A percentile compares a stretch with the other conserved stretches of the same genome.
Evolutionary conservation across 2,329 filamentous ascomycete species (phyloP).

Genomic region (Verticillium klebahnii): DNA sequence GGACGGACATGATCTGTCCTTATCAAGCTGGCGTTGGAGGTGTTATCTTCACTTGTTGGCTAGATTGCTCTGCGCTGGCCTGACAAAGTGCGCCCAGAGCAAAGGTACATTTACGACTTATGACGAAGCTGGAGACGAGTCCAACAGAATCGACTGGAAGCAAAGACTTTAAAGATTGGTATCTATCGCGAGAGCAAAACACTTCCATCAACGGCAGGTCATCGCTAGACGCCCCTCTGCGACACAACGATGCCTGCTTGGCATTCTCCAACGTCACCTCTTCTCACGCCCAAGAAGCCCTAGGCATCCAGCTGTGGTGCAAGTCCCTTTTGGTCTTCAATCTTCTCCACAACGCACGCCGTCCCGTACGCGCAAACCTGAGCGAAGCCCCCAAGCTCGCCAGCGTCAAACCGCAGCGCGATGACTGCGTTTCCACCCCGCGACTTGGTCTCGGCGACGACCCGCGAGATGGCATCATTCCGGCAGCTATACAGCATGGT

Average conservation of each 20-base stretch:
- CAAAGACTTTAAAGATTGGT: background rate
- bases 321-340: conserved; percentile 28
- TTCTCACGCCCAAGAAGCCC: background rate
- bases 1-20: background rate
- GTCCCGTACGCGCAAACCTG: conserved; percentile 59
- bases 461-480: conserved; percentile 52
- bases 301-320: conserved; percentile 8
- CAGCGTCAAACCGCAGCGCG: conserved; percentile 53
- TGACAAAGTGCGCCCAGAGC: background rate
- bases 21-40: background rate
- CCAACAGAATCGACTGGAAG: background rate
- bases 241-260: background rate
- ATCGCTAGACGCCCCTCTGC: too few relatives aligned
- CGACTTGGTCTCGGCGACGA: conserved; percentile 51
- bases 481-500: conserved; percentile 54
- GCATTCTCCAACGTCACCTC: background rate
- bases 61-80: background rate
- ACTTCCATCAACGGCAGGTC: background rate
- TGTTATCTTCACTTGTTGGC: background rate
- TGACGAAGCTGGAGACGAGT: background rate
- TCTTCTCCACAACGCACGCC: conserved; percentile 52
- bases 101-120: background rate
- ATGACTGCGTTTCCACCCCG: conserved; percentile 58
- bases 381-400: conserved; percentile 49
- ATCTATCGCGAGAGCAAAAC: background rate